These are phyloP conservation scores for Ophiognomonia clavigignenti-juglandacearum DNA, from an alignment of 2,329 filamentous ascomycete species.

Conservation along the genomic window DNA sequence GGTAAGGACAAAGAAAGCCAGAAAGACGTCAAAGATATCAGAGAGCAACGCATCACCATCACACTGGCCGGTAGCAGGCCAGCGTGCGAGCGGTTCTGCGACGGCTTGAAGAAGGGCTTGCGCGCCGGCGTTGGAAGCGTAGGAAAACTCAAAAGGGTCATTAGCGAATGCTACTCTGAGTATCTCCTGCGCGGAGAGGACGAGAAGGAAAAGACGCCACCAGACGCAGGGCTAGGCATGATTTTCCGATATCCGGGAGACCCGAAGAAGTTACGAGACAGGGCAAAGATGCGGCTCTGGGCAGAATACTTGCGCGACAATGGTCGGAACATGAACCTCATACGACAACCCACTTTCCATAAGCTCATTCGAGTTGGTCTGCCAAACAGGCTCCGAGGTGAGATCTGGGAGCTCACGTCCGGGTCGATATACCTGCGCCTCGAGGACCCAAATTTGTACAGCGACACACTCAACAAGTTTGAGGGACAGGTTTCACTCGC, in stretches of 20 bases:
- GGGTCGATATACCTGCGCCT: constrained; percentile 86
- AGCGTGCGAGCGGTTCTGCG: constrained; percentile 92
- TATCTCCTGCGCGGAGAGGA: constrained; percentile 65
- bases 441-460: constrained; percentile 77
- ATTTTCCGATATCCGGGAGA: constrained; percentile 93
- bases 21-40: constrained; percentile 35
- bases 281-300: constrained; percentile 97
- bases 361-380: constrained; percentile 94
- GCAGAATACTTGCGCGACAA: constrained; percentile 95
- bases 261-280: constrained; percentile 84
- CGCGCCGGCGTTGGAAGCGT: constrained; percentile 85
- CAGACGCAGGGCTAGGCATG: constrained; percentile 92
- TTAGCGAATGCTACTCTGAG: constrained; percentile 86
- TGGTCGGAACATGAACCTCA: constrained; percentile 83
- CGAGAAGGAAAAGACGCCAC: constrained; percentile 59
- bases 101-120: constrained; percentile 86
- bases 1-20: constrained; percentile 48
- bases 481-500: constrained; percentile 85
- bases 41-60: constrained; percentile 83
- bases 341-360: constrained; percentile 95
- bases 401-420: constrained; percentile 93
- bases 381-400: constrained; percentile 86
- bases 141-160: constrained; percentile 74
- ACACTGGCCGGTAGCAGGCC: constrained; percentile 85
- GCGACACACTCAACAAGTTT: constrained; percentile 78